Percentiles rank a stretch among this genome's conserved stretches.
Evolutionary conservation across 2,329 filamentous ascomycete genomes (phyloP).

Genomic region (Macroventuria anomochaeta): DNA sequence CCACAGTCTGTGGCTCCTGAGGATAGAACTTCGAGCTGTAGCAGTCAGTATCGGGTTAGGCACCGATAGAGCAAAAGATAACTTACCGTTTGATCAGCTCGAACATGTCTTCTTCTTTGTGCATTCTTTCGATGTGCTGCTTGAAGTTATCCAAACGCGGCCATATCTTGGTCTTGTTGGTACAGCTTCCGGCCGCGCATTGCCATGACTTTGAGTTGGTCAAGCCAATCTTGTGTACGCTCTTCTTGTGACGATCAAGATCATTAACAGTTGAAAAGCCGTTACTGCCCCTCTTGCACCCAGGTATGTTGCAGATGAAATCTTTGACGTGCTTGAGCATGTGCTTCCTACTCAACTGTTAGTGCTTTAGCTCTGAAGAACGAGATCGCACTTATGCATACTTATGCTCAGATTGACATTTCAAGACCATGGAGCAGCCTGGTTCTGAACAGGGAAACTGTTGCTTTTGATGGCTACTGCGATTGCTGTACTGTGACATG

Average conservation of each 20-base stretch:
- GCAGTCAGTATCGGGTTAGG: constrained; percentile 16
- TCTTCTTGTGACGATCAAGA: constrained; percentile 77
- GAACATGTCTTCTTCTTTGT: constrained; percentile 57
- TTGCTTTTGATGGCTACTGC: constrained; percentile 28
- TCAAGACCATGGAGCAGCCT: constrained; percentile 33
- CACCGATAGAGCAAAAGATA: not conserved
- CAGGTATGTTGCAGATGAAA: constrained; percentile 64
- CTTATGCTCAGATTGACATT: constrained; percentile 48
- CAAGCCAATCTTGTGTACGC: constrained; percentile 66
- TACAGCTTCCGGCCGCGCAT: constrained; percentile 66
- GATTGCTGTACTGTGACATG: constrained; percentile 29
- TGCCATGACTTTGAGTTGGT: constrained; percentile 58
- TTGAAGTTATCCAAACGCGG: constrained; percentile 86
- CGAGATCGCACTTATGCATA: constrained; percentile 26
- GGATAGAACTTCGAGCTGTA: constrained; percentile 34
- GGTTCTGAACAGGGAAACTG: constrained; percentile 19
- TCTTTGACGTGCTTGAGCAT: constrained; percentile 72
- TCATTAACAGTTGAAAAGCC: constrained; percentile 85
- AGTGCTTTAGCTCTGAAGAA: constrained; percentile 3
- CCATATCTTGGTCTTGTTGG: constrained; percentile 72
- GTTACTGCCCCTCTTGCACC: constrained; percentile 62
- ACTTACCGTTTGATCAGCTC: constrained; percentile 57
- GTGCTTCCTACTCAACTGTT: constrained; percentile 70
- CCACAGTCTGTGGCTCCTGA: constrained; percentile 4
- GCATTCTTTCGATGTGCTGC: constrained; percentile 75